These are phyloP conservation scores for Fusarium nygamai DNA, from an alignment of 2,329 filamentous ascomycete genomes.

Conservation along the genomic window DNA sequence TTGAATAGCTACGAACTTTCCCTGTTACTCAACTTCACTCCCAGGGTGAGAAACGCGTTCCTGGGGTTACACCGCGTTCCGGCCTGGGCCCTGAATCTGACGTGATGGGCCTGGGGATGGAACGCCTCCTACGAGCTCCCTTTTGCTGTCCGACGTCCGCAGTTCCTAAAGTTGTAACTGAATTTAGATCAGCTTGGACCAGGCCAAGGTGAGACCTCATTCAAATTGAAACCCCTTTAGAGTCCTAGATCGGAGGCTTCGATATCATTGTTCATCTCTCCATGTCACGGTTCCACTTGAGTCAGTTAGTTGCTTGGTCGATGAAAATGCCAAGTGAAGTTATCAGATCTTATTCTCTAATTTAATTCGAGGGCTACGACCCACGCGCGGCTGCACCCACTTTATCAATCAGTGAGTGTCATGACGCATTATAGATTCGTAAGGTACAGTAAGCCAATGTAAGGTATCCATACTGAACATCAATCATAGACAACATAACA, in stretches of 20 bases:
- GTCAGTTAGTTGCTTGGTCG: constrained; percentile 34
- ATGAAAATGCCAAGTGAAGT: constrained; percentile 40
- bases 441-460: background rate
- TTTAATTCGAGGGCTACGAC: constrained; percentile 15
- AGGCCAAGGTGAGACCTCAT: background rate
- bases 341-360: constrained; percentile 40
- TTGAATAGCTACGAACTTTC: constrained; percentile 1
- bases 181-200: background rate
- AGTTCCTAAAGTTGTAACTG: background rate
- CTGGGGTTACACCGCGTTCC: constrained; percentile 19
- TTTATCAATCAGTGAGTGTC: constrained; percentile 29
- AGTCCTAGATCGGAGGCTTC: background rate
- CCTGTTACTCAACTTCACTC: background rate
- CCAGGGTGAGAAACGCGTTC: constrained; percentile 12
- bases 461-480: constrained; percentile 5
- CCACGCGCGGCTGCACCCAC: constrained; percentile 13
- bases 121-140: background rate
- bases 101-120: constrained; percentile 2
- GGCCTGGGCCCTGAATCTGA: constrained; percentile 17
- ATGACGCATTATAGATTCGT: background rate
- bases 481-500: constrained; percentile 23
- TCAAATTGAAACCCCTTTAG: background rate
- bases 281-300: background rate
- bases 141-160: background rate
- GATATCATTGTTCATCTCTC: background rate